Evolutionary conservation across 208 protist species (phyloP), one percentile per base, ranked within the genome.

Genomic region (Strigomonas culicis): DNA sequence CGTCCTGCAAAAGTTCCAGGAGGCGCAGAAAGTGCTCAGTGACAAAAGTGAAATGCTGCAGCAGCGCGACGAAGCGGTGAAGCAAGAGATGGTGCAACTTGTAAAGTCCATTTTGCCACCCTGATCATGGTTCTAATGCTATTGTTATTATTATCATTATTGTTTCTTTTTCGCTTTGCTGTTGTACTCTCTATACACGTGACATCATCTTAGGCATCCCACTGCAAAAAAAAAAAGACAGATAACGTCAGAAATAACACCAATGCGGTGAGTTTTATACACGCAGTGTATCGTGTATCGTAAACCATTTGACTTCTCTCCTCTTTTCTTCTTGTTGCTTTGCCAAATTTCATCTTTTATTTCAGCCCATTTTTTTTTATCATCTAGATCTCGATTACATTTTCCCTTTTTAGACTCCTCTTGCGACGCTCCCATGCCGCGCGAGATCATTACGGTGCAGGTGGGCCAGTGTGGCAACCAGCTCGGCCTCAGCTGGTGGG

Each of bases 391-490:
- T 13, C 36, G 8, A 6, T 13, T 13, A 24, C 62, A 6, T 34
- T 46, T 17, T 28, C 25, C 15, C 31, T 28, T 66, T 7, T 2
- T 19, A 4, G 17, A 6, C 21, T n/a, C 24, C 6, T 31, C 31
- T 8, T 10, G n/a, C 21, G 4, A 21, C 17, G 15, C 19, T 15
- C 21, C 31, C 4, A 97, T 97, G 91, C 86, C 91, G 11, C 88
- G 91, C n/a, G 88, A 97, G 62, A 81, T 97, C 17, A 74, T 97
- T 1, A 88, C 88, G 46, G 74, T 97, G 56, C 94, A 97, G 75
- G 84, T 98, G 1, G 95, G 93, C 28, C 95, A 97, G 78, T 97
- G 95, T 60, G 95, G 95, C 52, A 97, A 97, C 61, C 97, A 99
- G 75, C 80, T 99, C 10, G 97, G 97, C 22, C 76, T 88, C 41